A percentile compares a stretch with the other conserved stretches of the same genome.
Evolutionary conservation across 2,329 filamentous ascomycete species (phyloP).

Genomic region (Amphichorda felina): DNA sequence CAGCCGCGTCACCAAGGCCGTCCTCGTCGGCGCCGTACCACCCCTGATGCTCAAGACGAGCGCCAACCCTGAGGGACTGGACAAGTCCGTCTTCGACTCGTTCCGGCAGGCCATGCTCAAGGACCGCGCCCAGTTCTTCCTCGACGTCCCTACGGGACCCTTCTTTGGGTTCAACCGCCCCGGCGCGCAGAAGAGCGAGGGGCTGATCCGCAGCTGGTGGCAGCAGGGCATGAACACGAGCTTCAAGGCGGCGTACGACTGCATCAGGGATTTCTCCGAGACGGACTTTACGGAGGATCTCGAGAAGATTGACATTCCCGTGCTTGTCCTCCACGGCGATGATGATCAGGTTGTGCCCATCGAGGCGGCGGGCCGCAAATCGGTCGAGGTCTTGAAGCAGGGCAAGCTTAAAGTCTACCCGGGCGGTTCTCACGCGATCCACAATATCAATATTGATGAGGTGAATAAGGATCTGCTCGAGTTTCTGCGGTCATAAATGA

Average conservation of each 20-base stretch:
- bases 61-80: conserved; percentile 19
- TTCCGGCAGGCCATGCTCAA: conserved; percentile 21
- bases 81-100: conserved; percentile 22
- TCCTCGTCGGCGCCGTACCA: conserved; percentile 22
- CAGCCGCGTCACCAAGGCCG: conserved; percentile 22
- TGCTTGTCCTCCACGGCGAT: conserved; percentile 24
- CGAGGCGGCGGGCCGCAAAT: conserved; percentile 13
- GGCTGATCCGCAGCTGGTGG: conserved; percentile 25
- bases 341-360: conserved; percentile 28
- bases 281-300: conserved; percentile 27
- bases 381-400: conserved; percentile 20
- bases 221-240: conserved; percentile 23
- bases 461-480: conserved; percentile 22
- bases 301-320: conserved; percentile 23
- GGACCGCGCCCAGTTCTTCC: conserved; percentile 38
- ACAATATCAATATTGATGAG: conserved; percentile 19
- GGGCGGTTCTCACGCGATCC: conserved; percentile 24
- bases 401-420: conserved; percentile 25
- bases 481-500: conserved; percentile 10
- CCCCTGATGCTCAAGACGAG: conserved; percentile 21
- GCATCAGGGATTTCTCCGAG: conserved; percentile 25
- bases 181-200: conserved; percentile 11
- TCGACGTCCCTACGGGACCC: conserved; percentile 57
- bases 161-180: conserved; percentile 40
- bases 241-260: conserved; percentile 25